Base-by-base conservation (phyloP, 1,284 basidiomycete genomes). In the Ganoderma sinense region DNA sequence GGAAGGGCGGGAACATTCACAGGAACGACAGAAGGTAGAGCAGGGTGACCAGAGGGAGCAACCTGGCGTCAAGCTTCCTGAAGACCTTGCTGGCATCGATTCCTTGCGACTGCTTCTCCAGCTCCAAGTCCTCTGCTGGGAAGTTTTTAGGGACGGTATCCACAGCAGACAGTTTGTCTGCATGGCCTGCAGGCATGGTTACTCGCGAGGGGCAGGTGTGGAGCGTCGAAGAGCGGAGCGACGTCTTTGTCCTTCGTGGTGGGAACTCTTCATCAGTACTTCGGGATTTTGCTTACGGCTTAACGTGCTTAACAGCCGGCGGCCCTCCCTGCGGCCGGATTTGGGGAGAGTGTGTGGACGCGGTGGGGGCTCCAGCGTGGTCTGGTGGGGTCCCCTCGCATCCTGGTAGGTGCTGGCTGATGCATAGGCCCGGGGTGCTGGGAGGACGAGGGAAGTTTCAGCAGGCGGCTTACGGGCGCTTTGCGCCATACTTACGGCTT, bases 11-110 rank as follows among this genome's bases (percentile, higher is more conserved):
- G 4, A 0, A 16, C 5, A 62, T 68, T 67, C 26, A 71, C 70
- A 71, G 58, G 62, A 64, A 71, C 16, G 70, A 89, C 63, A 92
- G 79, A 14, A 93, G 84, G 78, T 90, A 93, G 26, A 93, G 80
- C 36, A 90, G 74, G 0, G 88, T 89, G 59, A 90, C 78, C 53
- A 89, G 83, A 1, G 88, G 88, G 33, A 89, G 78, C 48, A 90
- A 77, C 65, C 71, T 65, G 31, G 64, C 59, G 51, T 78, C 77
- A 11, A 78, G 41, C 66, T 77, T 78, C 45, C 76, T 71, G 31
- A 77, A 45, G 20, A 78, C 70, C 26, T 62, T 39, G 26, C 5
- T 23, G 4, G 39, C n/a, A 45, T 62, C 13, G 20, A 62, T 40
- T 43, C 53, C 14, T 31, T 26, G 53, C 2, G 14, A 4, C 7